A percentile compares a stretch with the other conserved stretches of the same genome.
phyloP scores from a whole-genome alignment of 441 rosid species.

The Pelargonium citronellum region DNA sequence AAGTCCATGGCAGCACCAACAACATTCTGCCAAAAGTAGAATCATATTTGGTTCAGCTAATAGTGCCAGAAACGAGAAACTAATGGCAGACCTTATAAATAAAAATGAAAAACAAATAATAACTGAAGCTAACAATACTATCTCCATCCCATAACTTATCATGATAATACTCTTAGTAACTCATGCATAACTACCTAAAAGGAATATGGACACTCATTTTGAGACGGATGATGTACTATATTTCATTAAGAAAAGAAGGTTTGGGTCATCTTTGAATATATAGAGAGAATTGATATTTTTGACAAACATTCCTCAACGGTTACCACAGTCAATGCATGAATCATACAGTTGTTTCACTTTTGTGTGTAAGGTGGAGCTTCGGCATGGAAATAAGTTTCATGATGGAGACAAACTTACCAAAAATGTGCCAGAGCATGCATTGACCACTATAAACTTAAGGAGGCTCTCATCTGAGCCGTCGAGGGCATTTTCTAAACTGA shows the following conservation, averaged over 20 bases:
- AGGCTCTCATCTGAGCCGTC: constrained; percentile 52
- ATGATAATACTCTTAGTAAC: too few relatives aligned
- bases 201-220: too few relatives aligned
- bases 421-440: constrained; percentile 46
- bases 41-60: constrained; percentile 10
- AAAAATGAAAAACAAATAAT: background rate
- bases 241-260: too few relatives aligned
- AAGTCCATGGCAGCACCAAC: constrained; percentile 42
- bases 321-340: background rate
- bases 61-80: constrained; percentile 4
- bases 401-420: constrained; percentile 48
- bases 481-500: constrained; percentile 41
- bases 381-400: constrained; percentile 12
- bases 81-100: background rate
- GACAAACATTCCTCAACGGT: background rate
- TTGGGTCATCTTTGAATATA: too few relatives aligned
- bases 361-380: background rate
- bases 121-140: too few relatives aligned
- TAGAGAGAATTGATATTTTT: too few relatives aligned
- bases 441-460: constrained; percentile 44
- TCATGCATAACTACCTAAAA: too few relatives aligned
- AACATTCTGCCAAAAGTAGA: constrained; percentile 44
- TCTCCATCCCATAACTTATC: too few relatives aligned
- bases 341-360: background rate
- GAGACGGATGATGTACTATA: too few relatives aligned